Evolutionary conservation across 495 filamentous ascomycete genomes (phyloP), one percentile per base, ranked within the genome.

Genomic region (Sphaerosporella brunnea): DNA sequence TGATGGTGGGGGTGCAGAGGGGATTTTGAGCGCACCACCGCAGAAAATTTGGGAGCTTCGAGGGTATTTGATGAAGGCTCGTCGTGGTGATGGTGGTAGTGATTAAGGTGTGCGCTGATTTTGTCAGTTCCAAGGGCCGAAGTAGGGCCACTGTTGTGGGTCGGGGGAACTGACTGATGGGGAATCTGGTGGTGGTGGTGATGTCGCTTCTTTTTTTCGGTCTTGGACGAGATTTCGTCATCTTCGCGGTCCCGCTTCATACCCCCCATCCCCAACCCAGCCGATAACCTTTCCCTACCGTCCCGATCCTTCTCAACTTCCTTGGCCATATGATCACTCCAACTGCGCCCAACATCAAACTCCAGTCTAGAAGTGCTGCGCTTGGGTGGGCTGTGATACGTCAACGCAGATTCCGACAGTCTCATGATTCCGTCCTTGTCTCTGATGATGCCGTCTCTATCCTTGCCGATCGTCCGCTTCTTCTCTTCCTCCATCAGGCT

Each of bases 11-110:
- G 70, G 65, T 60, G 75, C 66, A 36, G 62, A 62, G 69, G 51
- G 49, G 63, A 56, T 36, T 59, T 50, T 52, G 53, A 52, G 46
- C 43, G 19, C 55, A 52, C 23, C 63, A 25, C 65, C 61, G 49
- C 70, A 64, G 38, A 69, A 51, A 43, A 62, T 60, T 37, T 69
- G 66, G 24, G 66, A 55, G 32, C 66, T 59, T 59, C 61, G 68
- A 52, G 53, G 63, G 53, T 64, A 64, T 80, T 77, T n/a, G 83
- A 78, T 44, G 73, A 67, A 36, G 69, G 69, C 53, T 82, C 80
- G 51, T 81, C 75, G 37, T 77, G 77, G 56, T 82, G 81, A 59
- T 88, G 81, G 50, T 87, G 84, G 53, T 77, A 73, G 46, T 77
- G 74, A 52, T 84, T 77, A 21, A 24, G 40, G 16, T 44, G 40